Conservation (phyloP, 805 yeast genomes). For the Wickerhamiella alocasiicola region DNA sequence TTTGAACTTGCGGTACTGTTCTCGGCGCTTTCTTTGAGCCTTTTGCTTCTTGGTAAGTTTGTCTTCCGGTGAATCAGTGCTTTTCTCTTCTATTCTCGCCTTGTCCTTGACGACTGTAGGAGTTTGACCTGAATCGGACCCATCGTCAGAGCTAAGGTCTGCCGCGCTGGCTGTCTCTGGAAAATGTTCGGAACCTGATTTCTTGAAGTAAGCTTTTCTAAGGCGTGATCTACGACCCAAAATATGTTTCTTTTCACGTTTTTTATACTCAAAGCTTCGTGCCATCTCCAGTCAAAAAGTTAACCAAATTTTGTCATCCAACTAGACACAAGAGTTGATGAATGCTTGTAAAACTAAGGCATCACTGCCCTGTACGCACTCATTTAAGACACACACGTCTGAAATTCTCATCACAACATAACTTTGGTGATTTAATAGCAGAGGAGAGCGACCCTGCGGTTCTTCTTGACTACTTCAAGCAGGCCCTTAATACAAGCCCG, state of each 20-base stretch:
- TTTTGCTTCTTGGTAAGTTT: constrained; percentile 28
- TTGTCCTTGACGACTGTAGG: constrained; percentile 13
- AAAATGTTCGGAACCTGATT: constrained; percentile 47
- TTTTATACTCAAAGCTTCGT: constrained; percentile 25
- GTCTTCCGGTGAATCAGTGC: constrained; percentile 11
- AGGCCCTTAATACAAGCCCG: background rate
- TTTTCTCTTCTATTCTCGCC: constrained; percentile 3
- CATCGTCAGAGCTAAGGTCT: constrained; percentile 10
- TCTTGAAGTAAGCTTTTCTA: constrained; percentile 67
- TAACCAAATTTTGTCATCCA: constrained; percentile 1
- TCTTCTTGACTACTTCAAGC: background rate
- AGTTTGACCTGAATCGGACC: constrained; percentile 14
- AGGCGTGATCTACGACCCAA: constrained; percentile 70
- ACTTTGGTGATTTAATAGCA: too few relatives aligned
- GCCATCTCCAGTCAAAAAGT: constrained; percentile 8
- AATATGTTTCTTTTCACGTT: constrained; percentile 61
- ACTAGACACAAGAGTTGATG: background rate
- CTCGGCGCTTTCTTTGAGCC: constrained; percentile 35
- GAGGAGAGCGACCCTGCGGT: too few relatives aligned
- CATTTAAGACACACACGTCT: too few relatives aligned
- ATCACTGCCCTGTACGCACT: too few relatives aligned
- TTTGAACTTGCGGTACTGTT: constrained; percentile 24
- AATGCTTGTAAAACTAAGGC: too few relatives aligned
- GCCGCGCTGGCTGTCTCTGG: constrained; percentile 19
- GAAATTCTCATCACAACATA: too few relatives aligned